These are phyloP conservation scores for Fraxinus velutina DNA, from an alignment of 305 asterid species.

Conservation along the genomic window DNA sequence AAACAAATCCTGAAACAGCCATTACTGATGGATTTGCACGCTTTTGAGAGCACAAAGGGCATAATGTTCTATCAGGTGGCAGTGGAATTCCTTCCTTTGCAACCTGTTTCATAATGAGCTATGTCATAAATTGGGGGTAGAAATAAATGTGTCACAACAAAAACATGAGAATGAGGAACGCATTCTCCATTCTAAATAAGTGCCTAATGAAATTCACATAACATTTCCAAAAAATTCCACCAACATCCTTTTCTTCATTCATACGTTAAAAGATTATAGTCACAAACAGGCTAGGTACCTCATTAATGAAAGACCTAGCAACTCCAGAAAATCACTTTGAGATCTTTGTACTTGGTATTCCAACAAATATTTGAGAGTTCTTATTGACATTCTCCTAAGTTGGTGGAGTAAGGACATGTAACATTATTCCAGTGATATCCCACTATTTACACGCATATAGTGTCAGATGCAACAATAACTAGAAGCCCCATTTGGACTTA, in stretches of 20 bases:
- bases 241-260: background rate
- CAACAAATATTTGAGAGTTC: background rate
- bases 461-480: background rate
- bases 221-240: background rate
- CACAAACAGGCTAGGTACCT: background rate
- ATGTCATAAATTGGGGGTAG: background rate
- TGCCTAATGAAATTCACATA: background rate
- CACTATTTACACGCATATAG: background rate
- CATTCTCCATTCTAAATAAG: background rate
- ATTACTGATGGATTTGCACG: conserved; percentile 85
- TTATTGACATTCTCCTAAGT: background rate
- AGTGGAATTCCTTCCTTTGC: conserved; percentile 91
- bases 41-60: conserved; percentile 87
- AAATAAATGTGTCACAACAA: background rate
- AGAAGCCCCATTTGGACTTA: background rate
- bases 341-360: background rate
- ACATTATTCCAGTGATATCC: background rate
- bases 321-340: background rate
- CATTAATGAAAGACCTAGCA: background rate
- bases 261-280: background rate
- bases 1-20: conserved; percentile 90
- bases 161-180: background rate
- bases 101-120: conserved; percentile 45
- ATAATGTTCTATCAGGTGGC: conserved; percentile 69
- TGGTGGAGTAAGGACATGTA: background rate